Conservation (phyloP, 2,329 filamentous ascomycete species). For the Pseudogymnoascus sp. region DNA sequence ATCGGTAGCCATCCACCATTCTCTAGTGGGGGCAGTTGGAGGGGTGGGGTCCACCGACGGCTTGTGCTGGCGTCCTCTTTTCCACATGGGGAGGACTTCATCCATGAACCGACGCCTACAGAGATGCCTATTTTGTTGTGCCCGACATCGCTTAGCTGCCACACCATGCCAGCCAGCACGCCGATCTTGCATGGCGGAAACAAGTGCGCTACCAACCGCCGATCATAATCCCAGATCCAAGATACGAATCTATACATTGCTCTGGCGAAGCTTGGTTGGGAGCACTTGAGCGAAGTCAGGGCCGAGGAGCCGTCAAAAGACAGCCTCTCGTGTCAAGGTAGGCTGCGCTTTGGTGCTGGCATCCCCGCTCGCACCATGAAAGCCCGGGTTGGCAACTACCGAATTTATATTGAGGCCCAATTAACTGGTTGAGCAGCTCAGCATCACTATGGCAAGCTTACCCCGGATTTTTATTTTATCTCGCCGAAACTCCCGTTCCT, state of each 20-base stretch:
- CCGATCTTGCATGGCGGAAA: slow-evolving; percentile 5
- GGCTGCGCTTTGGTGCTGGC: neutral
- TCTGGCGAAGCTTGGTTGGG: neutral
- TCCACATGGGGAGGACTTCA: neutral
- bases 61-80: neutral
- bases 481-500: neutral
- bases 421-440: neutral
- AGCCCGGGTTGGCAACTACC: neutral
- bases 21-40: neutral
- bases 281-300: neutral
- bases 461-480: neutral
- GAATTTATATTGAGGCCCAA: slow-evolving; percentile 1
- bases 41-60: neutral
- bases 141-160: neutral
- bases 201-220: neutral
- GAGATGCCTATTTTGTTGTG: slow-evolving; percentile 7
- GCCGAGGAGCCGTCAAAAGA: neutral
- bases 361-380: neutral
- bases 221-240: slow-evolving; percentile 1
- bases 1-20: slow-evolving; percentile 4
- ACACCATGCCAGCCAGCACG: neutral
- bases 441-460: neutral
- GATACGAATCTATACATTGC: neutral
- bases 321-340: neutral
- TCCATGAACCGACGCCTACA: neutral